phyloP scores from a whole-genome alignment of 75 land plant genomes.

The Cunninghamia lanceolata region DNA sequence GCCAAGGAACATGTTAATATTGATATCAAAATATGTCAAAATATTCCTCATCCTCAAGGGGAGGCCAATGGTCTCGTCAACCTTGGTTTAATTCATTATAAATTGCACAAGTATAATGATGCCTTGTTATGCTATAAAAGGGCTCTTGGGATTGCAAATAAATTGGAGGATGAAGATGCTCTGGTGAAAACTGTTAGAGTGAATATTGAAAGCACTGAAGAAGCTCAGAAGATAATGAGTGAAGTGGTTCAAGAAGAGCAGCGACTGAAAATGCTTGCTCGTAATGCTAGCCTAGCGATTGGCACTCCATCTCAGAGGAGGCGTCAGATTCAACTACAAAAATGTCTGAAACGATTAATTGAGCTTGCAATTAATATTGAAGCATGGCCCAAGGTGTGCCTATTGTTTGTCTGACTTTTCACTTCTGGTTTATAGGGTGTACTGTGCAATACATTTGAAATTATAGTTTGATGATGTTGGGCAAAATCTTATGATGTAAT shows the following conservation, averaged over 20 bases:
- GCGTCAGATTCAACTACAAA: constrained; percentile 28
- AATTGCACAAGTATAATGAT: constrained; percentile 69
- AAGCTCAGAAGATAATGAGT: constrained; percentile 60
- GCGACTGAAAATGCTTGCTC: constrained; percentile 56
- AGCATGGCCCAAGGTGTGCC: constrained; percentile 71
- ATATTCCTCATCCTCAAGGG: constrained; percentile 76
- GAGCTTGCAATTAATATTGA: constrained; percentile 63
- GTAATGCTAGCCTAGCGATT: constrained; percentile 33
- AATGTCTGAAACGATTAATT: constrained; percentile 50
- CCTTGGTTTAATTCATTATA: constrained; percentile 77
- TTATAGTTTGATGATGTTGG: background rate
- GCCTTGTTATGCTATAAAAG: constrained; percentile 66
- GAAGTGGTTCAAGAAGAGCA: constrained; percentile 63
- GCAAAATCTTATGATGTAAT: background rate
- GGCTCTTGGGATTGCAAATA: constrained; percentile 65
- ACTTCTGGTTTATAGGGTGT: background rate
- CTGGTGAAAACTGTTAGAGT: constrained; percentile 49
- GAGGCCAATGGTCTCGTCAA: constrained; percentile 97
- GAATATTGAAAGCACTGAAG: constrained; percentile 67
- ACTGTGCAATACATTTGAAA: background rate
- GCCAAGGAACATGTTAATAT: constrained; percentile 67
- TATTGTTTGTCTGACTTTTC: background rate
- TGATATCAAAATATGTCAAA: constrained; percentile 85
- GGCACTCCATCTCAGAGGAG: constrained; percentile 49
- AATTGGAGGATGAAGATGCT: constrained; percentile 88